These are phyloP conservation scores for Sclerotinia glacialis DNA, from an alignment of 2,329 filamentous ascomycete species.

Conservation along the genomic window DNA sequence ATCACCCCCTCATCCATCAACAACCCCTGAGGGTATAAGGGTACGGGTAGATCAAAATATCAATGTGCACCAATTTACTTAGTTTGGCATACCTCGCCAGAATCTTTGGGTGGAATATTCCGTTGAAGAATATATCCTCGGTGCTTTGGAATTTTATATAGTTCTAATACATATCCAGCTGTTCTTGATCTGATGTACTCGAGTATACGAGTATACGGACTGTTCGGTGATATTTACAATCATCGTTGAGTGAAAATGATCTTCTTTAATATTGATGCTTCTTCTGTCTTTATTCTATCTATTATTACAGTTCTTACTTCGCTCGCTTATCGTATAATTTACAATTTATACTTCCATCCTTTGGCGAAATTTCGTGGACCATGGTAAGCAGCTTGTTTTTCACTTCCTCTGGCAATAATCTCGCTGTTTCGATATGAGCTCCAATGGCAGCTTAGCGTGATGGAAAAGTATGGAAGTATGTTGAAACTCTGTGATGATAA, in stretches of 20 bases:
- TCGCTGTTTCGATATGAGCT: background rate
- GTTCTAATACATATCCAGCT: background rate
- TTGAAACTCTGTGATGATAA: rapidly evolving
- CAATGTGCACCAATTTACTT: background rate
- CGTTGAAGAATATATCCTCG: background rate
- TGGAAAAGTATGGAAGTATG: slow-evolving; percentile 16
- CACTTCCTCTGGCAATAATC: slow-evolving; percentile 7
- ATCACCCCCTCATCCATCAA: background rate
- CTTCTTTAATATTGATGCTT: background rate
- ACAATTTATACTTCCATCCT: slow-evolving; percentile 27
- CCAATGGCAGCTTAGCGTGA: background rate
- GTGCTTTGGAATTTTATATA: background rate
- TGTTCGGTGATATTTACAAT: background rate
- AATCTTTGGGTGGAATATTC: background rate
- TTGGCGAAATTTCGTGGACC: slow-evolving; percentile 23
- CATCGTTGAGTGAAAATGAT: slow-evolving; percentile 1
- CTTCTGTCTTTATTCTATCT: background rate
- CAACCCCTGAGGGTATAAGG: background rate
- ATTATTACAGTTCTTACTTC: background rate
- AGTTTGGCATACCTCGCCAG: background rate
- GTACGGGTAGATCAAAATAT: background rate
- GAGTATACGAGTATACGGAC: too few relatives aligned
- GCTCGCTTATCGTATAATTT: slow-evolving; percentile 16
- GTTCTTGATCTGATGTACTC: background rate
- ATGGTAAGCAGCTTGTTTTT: slow-evolving; percentile 14